Conservation (phyloP, 2,329 filamentous ascomycete species). For the Zymoseptoria passerinii region DNA sequence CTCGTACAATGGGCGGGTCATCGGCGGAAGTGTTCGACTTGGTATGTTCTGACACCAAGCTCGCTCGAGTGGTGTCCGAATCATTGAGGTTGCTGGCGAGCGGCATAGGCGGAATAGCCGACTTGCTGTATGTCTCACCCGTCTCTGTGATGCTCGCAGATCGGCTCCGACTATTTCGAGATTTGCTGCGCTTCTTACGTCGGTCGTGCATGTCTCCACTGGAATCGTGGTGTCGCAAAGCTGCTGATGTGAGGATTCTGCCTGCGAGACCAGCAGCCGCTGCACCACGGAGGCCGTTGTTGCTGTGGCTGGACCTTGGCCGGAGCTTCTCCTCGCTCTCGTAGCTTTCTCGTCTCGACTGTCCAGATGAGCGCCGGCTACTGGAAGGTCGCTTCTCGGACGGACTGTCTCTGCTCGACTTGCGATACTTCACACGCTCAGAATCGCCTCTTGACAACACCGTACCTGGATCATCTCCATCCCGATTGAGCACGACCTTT, state of each 20-base stretch:
- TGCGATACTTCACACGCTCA: slow-evolving; percentile 45
- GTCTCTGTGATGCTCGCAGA: slow-evolving; percentile 46
- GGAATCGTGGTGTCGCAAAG: slow-evolving; percentile 58
- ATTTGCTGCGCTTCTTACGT: slow-evolving; percentile 41
- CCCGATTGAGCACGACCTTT: slow-evolving; percentile 51
- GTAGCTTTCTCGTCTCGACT: slow-evolving; percentile 20
- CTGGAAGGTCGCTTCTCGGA: slow-evolving; percentile 22
- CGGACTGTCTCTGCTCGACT: slow-evolving; percentile 43
- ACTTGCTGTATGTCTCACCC: slow-evolving; percentile 42
- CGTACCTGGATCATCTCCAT: slow-evolving; percentile 51
- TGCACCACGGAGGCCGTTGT: slow-evolving; percentile 38
- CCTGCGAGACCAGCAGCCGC: slow-evolving; percentile 48
- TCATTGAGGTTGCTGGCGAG: slow-evolving; percentile 77
- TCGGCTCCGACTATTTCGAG: slow-evolving; percentile 43
- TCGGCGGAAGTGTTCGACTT: slow-evolving; percentile 61
- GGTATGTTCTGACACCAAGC: slow-evolving; percentile 73
- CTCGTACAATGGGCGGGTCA: slow-evolving; percentile 49
- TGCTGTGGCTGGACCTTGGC: slow-evolving; percentile 47
- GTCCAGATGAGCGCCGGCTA: slow-evolving; percentile 21
- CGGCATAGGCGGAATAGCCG: slow-evolving; percentile 67
- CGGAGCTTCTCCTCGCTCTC: slow-evolving; percentile 42
- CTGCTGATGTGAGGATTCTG: slow-evolving; percentile 53
- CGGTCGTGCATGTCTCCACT: slow-evolving; percentile 44
- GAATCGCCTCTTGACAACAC: slow-evolving; percentile 49
- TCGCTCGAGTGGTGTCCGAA: slow-evolving; percentile 80